Conservation (phyloP, 192 early-diverging fungal species). For the Oehlia diaphana region DNA sequence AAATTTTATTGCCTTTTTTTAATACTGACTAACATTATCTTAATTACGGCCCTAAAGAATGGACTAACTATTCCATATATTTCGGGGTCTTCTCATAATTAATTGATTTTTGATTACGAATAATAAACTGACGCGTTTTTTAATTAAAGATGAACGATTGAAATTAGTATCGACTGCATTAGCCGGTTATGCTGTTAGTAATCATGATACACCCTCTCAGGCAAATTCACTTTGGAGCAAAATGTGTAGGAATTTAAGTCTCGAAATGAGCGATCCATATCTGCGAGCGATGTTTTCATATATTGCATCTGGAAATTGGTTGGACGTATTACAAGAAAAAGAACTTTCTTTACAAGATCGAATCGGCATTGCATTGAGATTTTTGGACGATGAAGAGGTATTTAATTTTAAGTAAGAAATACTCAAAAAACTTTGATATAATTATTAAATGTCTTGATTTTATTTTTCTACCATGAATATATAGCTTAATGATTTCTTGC, state of each 20-base stretch:
- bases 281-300: slow-evolving; percentile 87
- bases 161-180: slow-evolving; percentile 82
- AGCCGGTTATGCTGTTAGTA: slow-evolving; percentile 47
- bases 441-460: too few relatives aligned
- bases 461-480: not conserved
- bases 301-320: slow-evolving; percentile 83
- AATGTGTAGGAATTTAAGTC: slow-evolving; percentile 61
- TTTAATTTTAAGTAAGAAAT: not conserved
- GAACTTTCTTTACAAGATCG: slow-evolving; percentile 76
- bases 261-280: slow-evolving; percentile 70
- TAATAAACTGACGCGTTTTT: slow-evolving; percentile 3
- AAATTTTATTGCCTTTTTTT: too few relatives aligned
- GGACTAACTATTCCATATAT: too few relatives aligned
- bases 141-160: slow-evolving; percentile 63
- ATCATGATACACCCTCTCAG: slow-evolving; percentile 36
- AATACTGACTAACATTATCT: too few relatives aligned
- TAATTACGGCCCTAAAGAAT: too few relatives aligned
- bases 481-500: slow-evolving; percentile 65
- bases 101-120: not conserved
- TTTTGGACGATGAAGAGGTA: slow-evolving; percentile 80
- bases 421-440: too few relatives aligned
- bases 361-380: slow-evolving; percentile 82
- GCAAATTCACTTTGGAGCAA: slow-evolving; percentile 50
- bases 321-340: slow-evolving; percentile 66
- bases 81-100: too few relatives aligned